These are phyloP conservation scores for Fusarium beomiforme DNA, from an alignment of 2,329 filamentous ascomycete genomes.

Conservation along the genomic window DNA sequence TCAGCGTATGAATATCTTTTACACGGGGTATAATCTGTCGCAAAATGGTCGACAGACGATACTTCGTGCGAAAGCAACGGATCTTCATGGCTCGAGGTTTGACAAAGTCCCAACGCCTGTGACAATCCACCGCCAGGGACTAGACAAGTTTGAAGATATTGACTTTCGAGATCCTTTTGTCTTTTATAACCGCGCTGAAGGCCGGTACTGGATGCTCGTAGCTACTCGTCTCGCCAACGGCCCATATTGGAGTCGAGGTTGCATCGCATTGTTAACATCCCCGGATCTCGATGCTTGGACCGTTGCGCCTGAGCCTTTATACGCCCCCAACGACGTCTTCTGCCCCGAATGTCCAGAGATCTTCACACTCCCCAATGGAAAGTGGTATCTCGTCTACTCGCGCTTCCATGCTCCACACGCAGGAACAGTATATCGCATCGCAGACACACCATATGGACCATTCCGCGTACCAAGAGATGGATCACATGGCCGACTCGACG, in stretches of 20 bases:
- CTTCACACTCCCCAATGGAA: slow-evolving; percentile 47
- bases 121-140: slow-evolving; percentile 32
- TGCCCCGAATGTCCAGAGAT: slow-evolving; percentile 52
- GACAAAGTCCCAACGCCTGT: slow-evolving; percentile 36
- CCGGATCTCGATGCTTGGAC: slow-evolving; percentile 46
- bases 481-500: slow-evolving; percentile 48
- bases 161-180: slow-evolving; percentile 51
- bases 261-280: slow-evolving; percentile 50
- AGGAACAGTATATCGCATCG: slow-evolving; percentile 50
- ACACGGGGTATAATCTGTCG: slow-evolving; percentile 49
- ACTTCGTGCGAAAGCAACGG: slow-evolving; percentile 40
- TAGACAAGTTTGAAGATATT: slow-evolving; percentile 45
- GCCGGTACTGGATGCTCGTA: slow-evolving; percentile 51
- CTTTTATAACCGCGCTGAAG: slow-evolving; percentile 45
- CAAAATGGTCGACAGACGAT: slow-evolving; percentile 47
- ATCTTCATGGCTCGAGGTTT: slow-evolving; percentile 45
- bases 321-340: slow-evolving; percentile 48
- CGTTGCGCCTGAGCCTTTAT: slow-evolving; percentile 45
- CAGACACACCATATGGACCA: slow-evolving; percentile 48
- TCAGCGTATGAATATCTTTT: slow-evolving; percentile 49
- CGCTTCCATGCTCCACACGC: slow-evolving; percentile 48
- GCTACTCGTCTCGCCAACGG: slow-evolving; percentile 46
- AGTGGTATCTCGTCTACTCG: slow-evolving; percentile 50
- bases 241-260: slow-evolving; percentile 49
- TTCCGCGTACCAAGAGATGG: slow-evolving; percentile 49